A percentile compares a stretch with the other conserved stretches of the same genome.
These are phyloP conservation scores for Usnea hakonensis DNA, from an alignment of 495 filamentous ascomycete genomes.

Conservation along the genomic window DNA sequence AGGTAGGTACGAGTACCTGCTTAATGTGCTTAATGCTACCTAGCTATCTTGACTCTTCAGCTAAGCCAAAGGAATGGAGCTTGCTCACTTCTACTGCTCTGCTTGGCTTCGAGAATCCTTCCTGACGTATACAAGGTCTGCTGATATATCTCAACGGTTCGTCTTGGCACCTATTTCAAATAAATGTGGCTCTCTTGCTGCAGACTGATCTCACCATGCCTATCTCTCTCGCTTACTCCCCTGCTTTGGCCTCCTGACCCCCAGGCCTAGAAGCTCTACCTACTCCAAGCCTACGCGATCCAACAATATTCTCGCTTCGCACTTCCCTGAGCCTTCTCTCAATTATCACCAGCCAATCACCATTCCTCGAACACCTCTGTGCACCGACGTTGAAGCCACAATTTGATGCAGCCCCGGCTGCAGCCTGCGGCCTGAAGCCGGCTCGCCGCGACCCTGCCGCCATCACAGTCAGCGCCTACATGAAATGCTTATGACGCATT, in stretches of 20 bases:
- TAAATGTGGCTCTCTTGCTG: background rate
- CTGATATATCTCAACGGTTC: background rate
- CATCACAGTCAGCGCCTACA: conserved; percentile 12
- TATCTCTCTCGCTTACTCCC: background rate
- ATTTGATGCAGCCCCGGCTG: background rate
- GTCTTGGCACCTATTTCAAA: background rate
- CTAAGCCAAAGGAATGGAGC: background rate
- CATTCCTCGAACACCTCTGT: background rate
- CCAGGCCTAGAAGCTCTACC: background rate
- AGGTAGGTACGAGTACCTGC: too few relatives aligned
- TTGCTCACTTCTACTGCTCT: background rate
- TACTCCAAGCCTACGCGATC: background rate
- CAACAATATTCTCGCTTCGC: background rate
- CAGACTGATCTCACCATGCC: background rate
- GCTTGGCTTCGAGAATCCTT: too few relatives aligned
- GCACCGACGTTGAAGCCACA: background rate
- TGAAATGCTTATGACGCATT: conserved; percentile 2
- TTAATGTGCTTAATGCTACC: background rate
- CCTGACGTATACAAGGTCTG: too few relatives aligned
- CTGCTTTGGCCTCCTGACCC: background rate
- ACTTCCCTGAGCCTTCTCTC: background rate
- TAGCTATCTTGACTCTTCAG: background rate
- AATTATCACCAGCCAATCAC: background rate
- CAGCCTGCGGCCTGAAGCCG: background rate
- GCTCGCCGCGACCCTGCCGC: conserved; percentile 19